Evolutionary conservation across 306 rosid genomes (phyloP).

Genomic region (Gleditsia sinensis): DNA sequence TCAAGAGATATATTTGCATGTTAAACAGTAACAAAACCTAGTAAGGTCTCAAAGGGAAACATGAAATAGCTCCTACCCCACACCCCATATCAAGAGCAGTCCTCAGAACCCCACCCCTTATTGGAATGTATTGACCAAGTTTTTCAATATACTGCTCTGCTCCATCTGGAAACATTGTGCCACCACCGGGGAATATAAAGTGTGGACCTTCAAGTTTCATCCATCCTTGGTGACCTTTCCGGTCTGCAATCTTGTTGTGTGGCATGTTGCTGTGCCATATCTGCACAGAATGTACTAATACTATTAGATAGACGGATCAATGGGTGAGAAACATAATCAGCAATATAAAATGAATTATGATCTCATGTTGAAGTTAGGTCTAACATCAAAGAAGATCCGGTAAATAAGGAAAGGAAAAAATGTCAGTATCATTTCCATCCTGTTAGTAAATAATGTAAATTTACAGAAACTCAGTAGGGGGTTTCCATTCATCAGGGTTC

Average conservation of each 20-base stretch:
- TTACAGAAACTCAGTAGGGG: neutral
- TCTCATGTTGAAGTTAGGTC: neutral
- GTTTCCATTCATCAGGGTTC: neutral
- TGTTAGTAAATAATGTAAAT: neutral
- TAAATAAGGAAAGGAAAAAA: neutral
- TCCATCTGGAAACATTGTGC: conserved; percentile 98
- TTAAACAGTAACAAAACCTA: conserved; percentile 9
- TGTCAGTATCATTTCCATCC: neutral
- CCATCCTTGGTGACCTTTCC: conserved; percentile 99
- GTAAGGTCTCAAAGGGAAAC: conserved; percentile 2
- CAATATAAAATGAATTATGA: neutral
- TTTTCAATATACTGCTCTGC: conserved; percentile 89
- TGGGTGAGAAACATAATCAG: neutral
- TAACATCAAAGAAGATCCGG: no score
- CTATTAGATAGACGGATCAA: conserved; percentile 29
- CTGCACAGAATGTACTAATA: conserved; percentile 47
- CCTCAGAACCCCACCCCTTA: conserved; percentile 67
- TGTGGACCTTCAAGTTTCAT: conserved; percentile 84
- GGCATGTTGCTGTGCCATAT: conserved; percentile 97
- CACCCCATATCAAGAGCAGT: conserved; percentile 99
- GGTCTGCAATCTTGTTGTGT: conserved; percentile 88
- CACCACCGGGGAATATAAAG: conserved; percentile 98
- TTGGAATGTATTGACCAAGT: conserved; percentile 87
- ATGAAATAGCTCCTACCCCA: conserved; percentile 63
- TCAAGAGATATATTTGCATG: conserved; percentile 15